phyloP scores from a whole-genome alignment of 805 yeast species.

The Hanseniaspora clermontiae region DNA sequence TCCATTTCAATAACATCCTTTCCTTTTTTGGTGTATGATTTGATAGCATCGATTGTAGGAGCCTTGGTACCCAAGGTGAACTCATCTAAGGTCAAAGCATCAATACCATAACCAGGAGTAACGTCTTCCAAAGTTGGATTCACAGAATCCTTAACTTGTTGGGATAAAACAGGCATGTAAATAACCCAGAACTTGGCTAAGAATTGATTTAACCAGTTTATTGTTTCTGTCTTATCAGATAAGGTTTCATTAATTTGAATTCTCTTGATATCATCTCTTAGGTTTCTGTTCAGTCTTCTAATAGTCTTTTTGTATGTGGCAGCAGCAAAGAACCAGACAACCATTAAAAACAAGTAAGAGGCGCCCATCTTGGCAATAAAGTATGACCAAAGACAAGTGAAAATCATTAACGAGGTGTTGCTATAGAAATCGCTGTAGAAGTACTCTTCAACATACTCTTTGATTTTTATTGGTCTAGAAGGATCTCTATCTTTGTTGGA shows the following conservation, averaged over 20 bases:
- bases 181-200: constrained; percentile 76
- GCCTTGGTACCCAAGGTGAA: constrained; percentile 73
- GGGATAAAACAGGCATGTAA: constrained; percentile 75
- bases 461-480: constrained; percentile 24
- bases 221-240: constrained; percentile 54
- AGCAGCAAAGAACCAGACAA: constrained; percentile 48
- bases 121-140: constrained; percentile 54
- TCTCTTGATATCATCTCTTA: constrained; percentile 66
- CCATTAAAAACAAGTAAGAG: constrained; percentile 48
- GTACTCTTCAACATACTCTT: constrained; percentile 52
- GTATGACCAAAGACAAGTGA: constrained; percentile 67
- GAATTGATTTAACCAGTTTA: constrained; percentile 71
- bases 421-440: constrained; percentile 62
- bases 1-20: constrained; percentile 64
- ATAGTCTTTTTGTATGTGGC: constrained; percentile 62
- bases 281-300: constrained; percentile 60
- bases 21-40: constrained; percentile 60
- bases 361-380: constrained; percentile 47
- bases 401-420: constrained; percentile 51
- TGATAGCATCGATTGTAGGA: constrained; percentile 59
- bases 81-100: constrained; percentile 57
- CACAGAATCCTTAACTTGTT: constrained; percentile 58
- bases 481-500: constrained; percentile 10
- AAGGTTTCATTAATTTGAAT: constrained; percentile 48
- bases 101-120: constrained; percentile 76